Base-by-base conservation (phyloP, 2,329 filamentous ascomycete genomes). In the Arthroderma sp. region DNA sequence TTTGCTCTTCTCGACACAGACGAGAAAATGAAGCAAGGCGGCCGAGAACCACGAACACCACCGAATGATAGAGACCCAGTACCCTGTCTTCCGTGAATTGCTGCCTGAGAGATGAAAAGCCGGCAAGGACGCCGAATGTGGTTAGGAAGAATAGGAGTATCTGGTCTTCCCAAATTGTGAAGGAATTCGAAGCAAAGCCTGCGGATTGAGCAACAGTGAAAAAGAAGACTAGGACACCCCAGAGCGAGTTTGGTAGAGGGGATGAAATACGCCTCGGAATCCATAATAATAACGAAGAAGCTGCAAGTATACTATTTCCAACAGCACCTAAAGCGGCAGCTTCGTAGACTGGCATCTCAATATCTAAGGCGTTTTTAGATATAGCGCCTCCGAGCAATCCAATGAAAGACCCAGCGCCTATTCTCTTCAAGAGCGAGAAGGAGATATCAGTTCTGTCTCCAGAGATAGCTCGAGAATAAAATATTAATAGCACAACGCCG, bases 141-240 rank as follows among this genome's bases (percentile, higher is more conserved):
- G 80, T 78, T 47, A 95, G 76, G 66, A 96, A 89, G 68, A 94
- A 94, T 3, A 94, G 72, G 4, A 94, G 73, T 45, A 95, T 95
- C 9, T 86, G 84, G 58, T 98, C 91, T 66, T 98, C 91, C 88
- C 91, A 98, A 53, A 98, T 94, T 0, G 89, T 96, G 65, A 88
- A 98, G 0, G 91, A 98, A 65, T 98, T 98, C 3, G 91, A 91
- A 0, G 89, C 89, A 61, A 96, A 98, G 5, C 91, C 89, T 42
- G 85, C 70, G n/a, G 87, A 93, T 58, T 94, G 86, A 49, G 83
- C 79, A n/a, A 87, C 62, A 0, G 87, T 87, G 53, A 94, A 86
- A 9, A 88, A 61, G 28, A 86, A 69, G 4, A 86, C 81, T 48
- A 94, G 69, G 80, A 85, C 89, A n/a, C 86, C 83, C 88, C 89